Conservation (phyloP, 2,329 filamentous ascomycete species). For the Pestalotiopsis sp. region DNA sequence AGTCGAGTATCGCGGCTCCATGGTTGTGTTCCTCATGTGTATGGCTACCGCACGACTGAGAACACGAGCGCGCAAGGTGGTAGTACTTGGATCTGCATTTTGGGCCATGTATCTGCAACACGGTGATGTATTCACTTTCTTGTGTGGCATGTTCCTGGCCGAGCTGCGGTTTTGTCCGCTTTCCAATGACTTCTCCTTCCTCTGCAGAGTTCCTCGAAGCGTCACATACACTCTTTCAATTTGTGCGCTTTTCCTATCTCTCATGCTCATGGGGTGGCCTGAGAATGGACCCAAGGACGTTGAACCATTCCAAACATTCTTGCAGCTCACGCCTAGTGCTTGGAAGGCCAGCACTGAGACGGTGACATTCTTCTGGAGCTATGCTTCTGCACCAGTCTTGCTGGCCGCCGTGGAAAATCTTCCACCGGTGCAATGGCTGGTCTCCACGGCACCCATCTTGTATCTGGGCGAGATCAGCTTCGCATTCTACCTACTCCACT, state of each 20-base stretch:
- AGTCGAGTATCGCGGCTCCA: slow-evolving; percentile 6
- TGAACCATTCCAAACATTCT: background rate
- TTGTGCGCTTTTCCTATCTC: background rate
- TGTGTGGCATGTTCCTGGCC: slow-evolving; percentile 2
- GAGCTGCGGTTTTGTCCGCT: background rate
- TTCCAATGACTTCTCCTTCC: background rate
- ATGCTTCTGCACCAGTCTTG: background rate
- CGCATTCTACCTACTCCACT: slow-evolving; percentile 11
- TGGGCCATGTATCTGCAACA: background rate
- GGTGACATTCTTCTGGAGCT: background rate
- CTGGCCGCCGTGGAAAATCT: slow-evolving; percentile 5
- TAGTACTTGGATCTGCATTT: background rate
- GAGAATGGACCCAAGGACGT: background rate
- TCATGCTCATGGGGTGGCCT: background rate
- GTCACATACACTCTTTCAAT: background rate
- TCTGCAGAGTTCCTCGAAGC: background rate
- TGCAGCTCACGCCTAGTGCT: background rate
- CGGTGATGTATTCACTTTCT: slow-evolving; percentile 1
- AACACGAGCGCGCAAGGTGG: background rate
- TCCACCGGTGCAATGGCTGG: background rate
- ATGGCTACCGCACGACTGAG: background rate
- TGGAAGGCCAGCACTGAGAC: background rate
- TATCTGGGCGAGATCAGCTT: slow-evolving; percentile 11
- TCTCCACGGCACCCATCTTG: background rate
- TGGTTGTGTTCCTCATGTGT: slow-evolving; percentile 1